These are phyloP conservation scores for Pseudognaphalium luteoalbum DNA, from an alignment of 129 eudicot species.

Conservation along the genomic window DNA sequence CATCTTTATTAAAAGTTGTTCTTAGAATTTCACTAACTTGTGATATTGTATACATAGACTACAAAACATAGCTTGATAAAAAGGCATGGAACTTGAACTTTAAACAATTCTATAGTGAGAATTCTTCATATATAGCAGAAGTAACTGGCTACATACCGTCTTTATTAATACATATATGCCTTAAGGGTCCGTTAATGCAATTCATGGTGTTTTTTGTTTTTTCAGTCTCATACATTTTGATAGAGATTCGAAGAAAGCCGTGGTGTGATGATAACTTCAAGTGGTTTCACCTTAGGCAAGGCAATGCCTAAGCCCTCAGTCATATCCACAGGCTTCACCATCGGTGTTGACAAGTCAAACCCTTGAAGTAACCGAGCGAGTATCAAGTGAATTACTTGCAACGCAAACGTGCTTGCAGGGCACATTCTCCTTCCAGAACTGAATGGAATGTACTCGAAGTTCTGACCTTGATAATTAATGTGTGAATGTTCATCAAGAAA, in stretches of 20 bases:
- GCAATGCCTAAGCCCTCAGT: conserved; percentile 43
- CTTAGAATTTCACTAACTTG: no score
- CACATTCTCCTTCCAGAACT: conserved; percentile 50
- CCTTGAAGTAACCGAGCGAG: conserved; percentile 48
- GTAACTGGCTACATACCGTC: background rate
- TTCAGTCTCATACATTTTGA: no score
- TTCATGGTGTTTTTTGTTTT: no score
- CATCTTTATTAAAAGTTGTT: no score
- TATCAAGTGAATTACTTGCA: conserved; percentile 31
- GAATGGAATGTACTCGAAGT: conserved; percentile 43
- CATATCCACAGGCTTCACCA: conserved; percentile 39
- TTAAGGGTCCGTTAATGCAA: background rate
- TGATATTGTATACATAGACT: no score
- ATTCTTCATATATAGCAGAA: background rate
- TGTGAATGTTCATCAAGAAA: conserved; percentile 28
- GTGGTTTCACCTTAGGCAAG: conserved; percentile 47
- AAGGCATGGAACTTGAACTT: no score
- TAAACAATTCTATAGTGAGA: no score
- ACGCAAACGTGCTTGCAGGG: conserved; percentile 38
- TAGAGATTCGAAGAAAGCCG: conserved; percentile 31
- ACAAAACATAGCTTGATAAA: no score
- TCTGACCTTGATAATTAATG: conserved; percentile 28
- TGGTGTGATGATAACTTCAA: conserved; percentile 39
- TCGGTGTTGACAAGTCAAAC: conserved; percentile 32
- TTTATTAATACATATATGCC: background rate